Evolutionary conservation across 176 grass and related monocot genomes (phyloP).

Genomic region (Zea luxurians): DNA sequence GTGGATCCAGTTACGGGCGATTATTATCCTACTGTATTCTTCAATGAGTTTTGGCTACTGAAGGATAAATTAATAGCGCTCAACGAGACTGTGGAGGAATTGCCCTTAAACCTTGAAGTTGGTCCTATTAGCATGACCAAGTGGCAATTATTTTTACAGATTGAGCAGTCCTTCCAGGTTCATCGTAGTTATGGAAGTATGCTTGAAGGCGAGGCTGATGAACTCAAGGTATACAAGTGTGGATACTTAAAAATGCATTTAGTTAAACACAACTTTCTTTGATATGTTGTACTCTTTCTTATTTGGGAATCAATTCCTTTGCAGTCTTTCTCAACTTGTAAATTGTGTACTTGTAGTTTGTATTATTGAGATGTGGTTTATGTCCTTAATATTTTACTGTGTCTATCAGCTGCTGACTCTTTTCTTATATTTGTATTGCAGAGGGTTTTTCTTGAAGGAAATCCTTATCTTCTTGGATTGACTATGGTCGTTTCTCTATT

Average conservation of each 20-base stretch:
- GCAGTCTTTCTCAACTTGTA: background rate
- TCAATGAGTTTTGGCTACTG: conserved; percentile 98
- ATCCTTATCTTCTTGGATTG: conserved; percentile 79
- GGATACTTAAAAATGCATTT: conserved; percentile 9
- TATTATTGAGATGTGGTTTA: conserved; percentile 7
- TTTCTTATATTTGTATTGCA: conserved; percentile 38
- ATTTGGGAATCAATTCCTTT: background rate
- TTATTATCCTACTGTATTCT: conserved; percentile 90
- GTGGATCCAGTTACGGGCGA: conserved; percentile 56
- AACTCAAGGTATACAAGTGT: conserved; percentile 71
- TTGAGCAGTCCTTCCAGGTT: conserved; percentile 96
- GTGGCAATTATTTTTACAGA: conserved; percentile 96
- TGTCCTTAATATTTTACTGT: conserved; percentile 22
- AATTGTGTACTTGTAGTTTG: conserved; percentile 15
- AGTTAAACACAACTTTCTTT: background rate
- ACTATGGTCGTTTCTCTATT: conserved; percentile 88
- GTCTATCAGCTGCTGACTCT: conserved; percentile 23
- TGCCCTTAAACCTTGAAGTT: conserved; percentile 79
- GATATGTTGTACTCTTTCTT: background rate
- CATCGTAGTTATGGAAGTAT: conserved; percentile 97
- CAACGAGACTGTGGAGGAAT: conserved; percentile 72
- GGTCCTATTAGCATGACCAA: conserved; percentile 95
- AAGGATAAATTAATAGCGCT: conserved; percentile 87
- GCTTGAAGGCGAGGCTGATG: conserved; percentile 99
- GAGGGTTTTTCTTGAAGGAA: conserved; percentile 99